Evolutionary conservation across 495 filamentous ascomycete genomes (phyloP).

Genomic region (Schizothecium vesticola): DNA sequence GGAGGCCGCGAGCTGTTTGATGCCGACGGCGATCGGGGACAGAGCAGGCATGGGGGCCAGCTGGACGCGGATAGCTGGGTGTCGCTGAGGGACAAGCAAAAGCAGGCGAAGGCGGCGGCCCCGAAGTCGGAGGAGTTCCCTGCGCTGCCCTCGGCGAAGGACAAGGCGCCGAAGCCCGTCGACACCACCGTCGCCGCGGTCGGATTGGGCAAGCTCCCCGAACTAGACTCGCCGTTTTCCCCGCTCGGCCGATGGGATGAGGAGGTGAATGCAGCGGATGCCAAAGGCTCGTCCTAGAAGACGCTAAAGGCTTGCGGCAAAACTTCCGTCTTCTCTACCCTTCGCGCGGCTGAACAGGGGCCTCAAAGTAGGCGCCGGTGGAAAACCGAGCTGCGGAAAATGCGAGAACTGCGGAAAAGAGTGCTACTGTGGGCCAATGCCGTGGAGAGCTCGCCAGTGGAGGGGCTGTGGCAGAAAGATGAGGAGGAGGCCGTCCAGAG

Average conservation of each 20-base stretch:
- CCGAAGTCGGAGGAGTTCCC: slow-evolving; percentile 38
- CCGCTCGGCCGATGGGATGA: slow-evolving; percentile 44
- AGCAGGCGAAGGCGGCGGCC: slow-evolving; percentile 6
- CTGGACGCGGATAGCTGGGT: background rate
- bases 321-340: background rate
- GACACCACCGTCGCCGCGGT: background rate
- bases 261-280: slow-evolving; percentile 40
- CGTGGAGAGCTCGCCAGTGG: background rate
- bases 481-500: background rate
- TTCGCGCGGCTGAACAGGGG: background rate
- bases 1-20: slow-evolving; percentile 15
- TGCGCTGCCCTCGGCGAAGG: slow-evolving; percentile 28
- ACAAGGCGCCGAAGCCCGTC: slow-evolving; percentile 24
- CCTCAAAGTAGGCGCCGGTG: background rate
- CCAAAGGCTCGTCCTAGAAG: slow-evolving; percentile 10
- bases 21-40: slow-evolving; percentile 7
- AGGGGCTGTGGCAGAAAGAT: background rate
- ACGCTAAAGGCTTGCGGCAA: background rate
- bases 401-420: background rate
- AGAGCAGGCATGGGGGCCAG: background rate
- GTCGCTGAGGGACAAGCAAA: slow-evolving; percentile 18
- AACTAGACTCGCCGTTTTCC: slow-evolving; percentile 19
- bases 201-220: background rate
- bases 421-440: background rate
- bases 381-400: background rate